Conservation (phyloP, 2,329 filamentous ascomycete species). For the Penicillium concentricum region DNA sequence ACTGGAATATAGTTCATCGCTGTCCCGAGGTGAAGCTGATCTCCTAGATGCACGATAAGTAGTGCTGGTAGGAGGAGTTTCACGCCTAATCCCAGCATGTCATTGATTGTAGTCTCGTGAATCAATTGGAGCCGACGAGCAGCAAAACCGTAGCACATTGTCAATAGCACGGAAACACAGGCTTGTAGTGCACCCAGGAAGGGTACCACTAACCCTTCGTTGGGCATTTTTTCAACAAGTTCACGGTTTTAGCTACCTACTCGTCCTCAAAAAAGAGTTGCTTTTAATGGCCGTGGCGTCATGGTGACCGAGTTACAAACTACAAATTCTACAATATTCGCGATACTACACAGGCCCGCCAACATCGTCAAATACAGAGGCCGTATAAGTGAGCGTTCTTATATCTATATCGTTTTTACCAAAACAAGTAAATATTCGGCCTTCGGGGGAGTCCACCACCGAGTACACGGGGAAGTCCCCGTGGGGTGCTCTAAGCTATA, state of each 20-base stretch:
- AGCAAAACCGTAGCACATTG: not conserved
- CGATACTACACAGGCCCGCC: no score
- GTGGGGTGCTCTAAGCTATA: not conserved
- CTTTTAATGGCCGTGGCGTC: conserved; percentile 1
- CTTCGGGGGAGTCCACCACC: not conserved
- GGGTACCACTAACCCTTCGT: not conserved
- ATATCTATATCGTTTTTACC: not conserved
- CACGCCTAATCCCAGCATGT: not conserved
- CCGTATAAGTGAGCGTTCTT: not conserved
- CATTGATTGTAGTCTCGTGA: not conserved
- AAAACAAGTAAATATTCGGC: not conserved
- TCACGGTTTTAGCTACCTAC: no score
- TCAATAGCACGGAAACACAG: not conserved
- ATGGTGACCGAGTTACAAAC: conserved; percentile 12
- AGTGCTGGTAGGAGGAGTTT: not conserved
- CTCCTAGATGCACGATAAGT: not conserved
- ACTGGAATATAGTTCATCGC: not conserved
- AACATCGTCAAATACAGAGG: not conserved
- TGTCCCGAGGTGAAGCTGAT: not conserved
- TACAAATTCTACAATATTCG: no score
- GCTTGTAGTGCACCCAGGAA: not conserved
- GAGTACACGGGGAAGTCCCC: not conserved
- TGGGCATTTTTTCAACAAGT: not conserved
- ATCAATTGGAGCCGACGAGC: not conserved
- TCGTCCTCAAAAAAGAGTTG: not conserved